Conservation (phyloP, 2,329 filamentous ascomycete species). For the Coniosporium tulheliwenetii region DNA sequence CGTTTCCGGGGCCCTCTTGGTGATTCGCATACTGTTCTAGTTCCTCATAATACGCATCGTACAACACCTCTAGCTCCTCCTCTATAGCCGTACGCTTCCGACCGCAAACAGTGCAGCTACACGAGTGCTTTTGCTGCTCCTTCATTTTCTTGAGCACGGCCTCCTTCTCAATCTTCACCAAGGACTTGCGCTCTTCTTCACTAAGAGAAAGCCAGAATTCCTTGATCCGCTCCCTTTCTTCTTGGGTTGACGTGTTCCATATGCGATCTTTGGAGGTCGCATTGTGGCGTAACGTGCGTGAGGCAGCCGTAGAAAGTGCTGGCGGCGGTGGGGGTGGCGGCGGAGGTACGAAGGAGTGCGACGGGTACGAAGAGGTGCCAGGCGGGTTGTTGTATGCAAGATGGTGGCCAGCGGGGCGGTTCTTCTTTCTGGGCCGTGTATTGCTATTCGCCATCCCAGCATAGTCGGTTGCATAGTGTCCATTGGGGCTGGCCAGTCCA, state of each 20-base stretch:
- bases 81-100: conserved; percentile 94
- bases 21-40: conserved; percentile 93
- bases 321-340: conserved; percentile 26
- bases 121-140: conserved; percentile 98
- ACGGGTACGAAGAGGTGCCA: conserved; percentile 23
- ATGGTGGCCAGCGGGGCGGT: conserved; percentile 25
- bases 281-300: conserved; percentile 25
- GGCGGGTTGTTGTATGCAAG: conserved; percentile 15
- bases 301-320: conserved; percentile 24
- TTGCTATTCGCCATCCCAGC: background rate
- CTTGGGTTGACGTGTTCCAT: conserved; percentile 89
- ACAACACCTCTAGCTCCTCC: conserved; percentile 91
- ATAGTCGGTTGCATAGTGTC: conserved; percentile 4
- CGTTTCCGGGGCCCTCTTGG: conserved; percentile 48
- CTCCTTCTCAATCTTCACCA: conserved; percentile 98
- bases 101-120: conserved; percentile 93
- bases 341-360: conserved; percentile 14
- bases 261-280: conserved; percentile 61
- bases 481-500: conserved; percentile 7
- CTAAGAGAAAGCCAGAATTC: conserved; percentile 93
- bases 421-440: conserved; percentile 51
- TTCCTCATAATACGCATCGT: conserved; percentile 97
- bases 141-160: conserved; percentile 99
- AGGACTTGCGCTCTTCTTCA: conserved; percentile 83
- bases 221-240: conserved; percentile 94